Base-by-base conservation (phyloP, 2,329 filamentous ascomycete species). In the Neonectria ditissima region DNA sequence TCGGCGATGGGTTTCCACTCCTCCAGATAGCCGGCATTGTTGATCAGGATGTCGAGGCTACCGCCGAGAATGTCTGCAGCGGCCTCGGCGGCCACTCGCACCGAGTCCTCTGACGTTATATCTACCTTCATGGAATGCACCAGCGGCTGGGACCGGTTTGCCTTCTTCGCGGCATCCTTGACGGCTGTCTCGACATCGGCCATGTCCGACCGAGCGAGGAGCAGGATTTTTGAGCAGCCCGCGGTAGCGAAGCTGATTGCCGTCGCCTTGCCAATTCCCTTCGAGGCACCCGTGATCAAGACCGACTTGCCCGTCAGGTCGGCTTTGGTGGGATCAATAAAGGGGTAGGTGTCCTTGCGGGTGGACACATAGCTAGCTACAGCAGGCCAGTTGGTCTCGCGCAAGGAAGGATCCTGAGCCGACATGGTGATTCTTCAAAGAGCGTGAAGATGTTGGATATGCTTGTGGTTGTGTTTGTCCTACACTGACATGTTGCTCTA, bases 271-370 rank as follows among this genome's bases (percentile, higher is more conserved):
- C 88, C 87, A 24, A 88, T 81, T 10, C 86, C 86, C 39, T 81
- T 82, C 2, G 82, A 85, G 0, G 83, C 86, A 6, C 87, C 87
- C 1, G 82, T 86, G 58, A 89, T 82, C 59, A 90, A 80, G 41
- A 82, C 74, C 0, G 75, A 71, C 39, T 79, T 79, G 2, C 77
- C 77, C 0, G 67, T 32, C 22, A 84, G 78, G 63, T 82, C 68
- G n/a, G 72, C 68, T n/a, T 79, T 77, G 5, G 70, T 66, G 16
- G 80, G 77, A 62, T 81, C 76, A 68, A 90, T 88, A 59, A 76
- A 79, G 0, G 82, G 78, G 70, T 90, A 89, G 4, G 65, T 70
- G 37, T 69, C 62, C 34, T n/a, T 39, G n/a, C 34, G 34, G 14
- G 8, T 16, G 5, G 34, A 39, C 14, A 39, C 34, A 32, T 55